Evolutionary conservation across 495 filamentous ascomycete genomes (phyloP), one percentile per base, ranked within the genome.

Genomic region (Aspergillus panamensis): DNA sequence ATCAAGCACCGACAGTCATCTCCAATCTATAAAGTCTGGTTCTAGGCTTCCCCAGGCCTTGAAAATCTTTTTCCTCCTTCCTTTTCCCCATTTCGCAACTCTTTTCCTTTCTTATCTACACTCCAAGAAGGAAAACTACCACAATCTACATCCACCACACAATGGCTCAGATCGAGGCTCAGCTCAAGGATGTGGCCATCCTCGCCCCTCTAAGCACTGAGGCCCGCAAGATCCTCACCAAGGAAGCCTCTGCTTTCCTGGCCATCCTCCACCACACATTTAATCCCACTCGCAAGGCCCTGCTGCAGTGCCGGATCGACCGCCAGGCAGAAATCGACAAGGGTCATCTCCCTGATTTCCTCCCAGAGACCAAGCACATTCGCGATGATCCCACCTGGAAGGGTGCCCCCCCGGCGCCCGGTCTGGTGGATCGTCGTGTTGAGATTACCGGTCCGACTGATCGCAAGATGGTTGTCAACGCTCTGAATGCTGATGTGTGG

Each of bases 401-500:
- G 79, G 95, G 91, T 59, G 92, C 94, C 30, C 86, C 90, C 47
- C 94, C 95, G 14, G 94, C 95, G 8, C 93, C 94, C 0, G 94
- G 94, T 43, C 79, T 99, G 39, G 86, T 97, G 35, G 95, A 99
- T 77, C 85, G 94, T 58, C 82, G 94, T 60, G 92, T 96, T n/a
- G 94, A 99, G 81, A 99, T 99, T 74, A 99, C 94, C 13, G 94
- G 94, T 1, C 94, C 94, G 0, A 97, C 94, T 3, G 94, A 97
- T 75, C 83, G 95, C 58, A 99, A 97, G 84, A 99, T 99, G 94
- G 91, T 99, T 39, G 90, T 99, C 55, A 99, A 99, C 74, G 94
- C 94, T 6, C 67, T 99, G 71, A 99, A 99, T 74, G 87, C 93
- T 37, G 84, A 97, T 68, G 95, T 97, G 17, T 99, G 90, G 91